Conservation (phyloP, 768 basidiomycete genomes). For the Boletus tylopilopsis region DNA sequence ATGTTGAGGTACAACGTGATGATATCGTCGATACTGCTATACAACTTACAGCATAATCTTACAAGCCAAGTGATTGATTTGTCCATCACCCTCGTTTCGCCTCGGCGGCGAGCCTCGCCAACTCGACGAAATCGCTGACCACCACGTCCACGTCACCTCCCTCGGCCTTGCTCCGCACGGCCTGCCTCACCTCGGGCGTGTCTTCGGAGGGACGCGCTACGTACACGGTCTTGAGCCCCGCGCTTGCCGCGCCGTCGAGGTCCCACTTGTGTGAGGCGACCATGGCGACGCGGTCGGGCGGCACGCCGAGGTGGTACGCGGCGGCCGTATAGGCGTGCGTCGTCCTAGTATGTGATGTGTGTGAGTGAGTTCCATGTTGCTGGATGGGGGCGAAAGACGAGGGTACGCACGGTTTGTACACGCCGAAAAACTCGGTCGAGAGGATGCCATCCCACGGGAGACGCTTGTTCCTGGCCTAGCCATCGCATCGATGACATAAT, state of each 20-base stretch:
- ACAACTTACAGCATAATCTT: background rate
- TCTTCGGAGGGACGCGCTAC: slow-evolving; percentile 51
- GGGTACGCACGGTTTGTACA: slow-evolving; percentile 68
- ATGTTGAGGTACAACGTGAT: background rate
- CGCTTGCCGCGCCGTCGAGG: slow-evolving; percentile 46
- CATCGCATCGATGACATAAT: no score
- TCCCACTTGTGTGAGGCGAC: slow-evolving; percentile 64
- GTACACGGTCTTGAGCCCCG: slow-evolving; percentile 59
- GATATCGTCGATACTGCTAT: background rate
- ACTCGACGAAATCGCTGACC: slow-evolving; percentile 47
- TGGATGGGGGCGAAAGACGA: no score
- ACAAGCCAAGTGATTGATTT: background rate
- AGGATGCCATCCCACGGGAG: slow-evolving; percentile 65
- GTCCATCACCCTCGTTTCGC: slow-evolving; percentile 6
- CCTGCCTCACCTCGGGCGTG: slow-evolving; percentile 13
- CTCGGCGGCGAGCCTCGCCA: slow-evolving; percentile 32
- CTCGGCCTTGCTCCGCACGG: slow-evolving; percentile 43
- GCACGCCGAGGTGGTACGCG: slow-evolving; percentile 41
- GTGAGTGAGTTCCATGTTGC: no score
- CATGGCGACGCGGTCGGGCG: slow-evolving; percentile 53
- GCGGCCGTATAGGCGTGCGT: slow-evolving; percentile 46
- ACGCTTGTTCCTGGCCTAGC: slow-evolving; percentile 55
- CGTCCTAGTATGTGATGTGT: no score
- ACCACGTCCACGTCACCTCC: slow-evolving; percentile 61
- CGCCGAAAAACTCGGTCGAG: slow-evolving; percentile 55